Base-by-base conservation (phyloP, 768 basidiomycete species). In the Rhizopogon roseolus region DNA sequence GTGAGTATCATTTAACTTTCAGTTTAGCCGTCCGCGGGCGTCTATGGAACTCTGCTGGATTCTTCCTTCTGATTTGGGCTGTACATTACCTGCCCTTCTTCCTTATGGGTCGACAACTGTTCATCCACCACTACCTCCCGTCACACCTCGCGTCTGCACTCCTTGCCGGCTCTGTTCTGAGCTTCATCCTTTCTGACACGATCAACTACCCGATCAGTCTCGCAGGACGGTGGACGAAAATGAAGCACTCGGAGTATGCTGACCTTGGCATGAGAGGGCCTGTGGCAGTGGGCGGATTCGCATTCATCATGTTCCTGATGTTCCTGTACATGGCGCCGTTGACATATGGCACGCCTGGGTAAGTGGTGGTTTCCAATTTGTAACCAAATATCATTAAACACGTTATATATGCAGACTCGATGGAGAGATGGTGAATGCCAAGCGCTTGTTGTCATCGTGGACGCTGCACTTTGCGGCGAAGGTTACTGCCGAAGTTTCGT, bases 1-100 rank as follows among this genome's bases (percentile, higher is more conserved):
- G 38, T 9, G 19, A 45, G 37, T n/a, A 3, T 16, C 43, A 14
- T 5, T 37, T 64, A n/a, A 56, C 50, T 40, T 44, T 17, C 41
- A 4, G 19, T 53, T 40, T 58, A 98, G 96, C 87, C 56, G 84
- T 93, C 27, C 92, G 94, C 48, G 94, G 96, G 66, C 86, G 97
- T 36, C 77, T 98, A 10, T 92, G 94, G 84, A 95, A 98, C 66
- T 94, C 93, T 43, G 83, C 90, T 25, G 93, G 96, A 19, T 97
- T 98, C 79, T 98, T 99, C 83, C 72, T 94, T 51, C 74, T 94
- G 29, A 82, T 96, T 25, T 99, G 97, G 97, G 87, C 81, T 11
- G 91, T 90, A 52, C 97, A 99, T 69, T 99, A 97, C 73, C 74
- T 88, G 64, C 97, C 97, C 6, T 99, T 98, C 81, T 99, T 92